Base-by-base conservation (phyloP, 495 filamentous ascomycete genomes). In the Xylaria acuta region DNA sequence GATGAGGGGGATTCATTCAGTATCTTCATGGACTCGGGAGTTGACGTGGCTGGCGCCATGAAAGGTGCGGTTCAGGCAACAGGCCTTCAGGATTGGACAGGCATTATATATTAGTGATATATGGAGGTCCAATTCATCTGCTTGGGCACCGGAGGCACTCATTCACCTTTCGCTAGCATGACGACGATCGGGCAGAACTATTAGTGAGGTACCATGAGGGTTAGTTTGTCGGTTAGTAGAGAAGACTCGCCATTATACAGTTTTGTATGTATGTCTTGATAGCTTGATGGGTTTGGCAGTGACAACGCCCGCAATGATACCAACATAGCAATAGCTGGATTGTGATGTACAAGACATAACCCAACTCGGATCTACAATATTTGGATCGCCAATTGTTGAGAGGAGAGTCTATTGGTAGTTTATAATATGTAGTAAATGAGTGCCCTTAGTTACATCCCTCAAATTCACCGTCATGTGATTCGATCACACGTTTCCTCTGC, bases 1-100 rank as follows among this genome's bases (percentile, higher is more conserved):
- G 73, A 76, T 60, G 51, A 30, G 11, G 73, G 53, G 14, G 73
- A 77, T 25, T 43, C 45, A 22, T 77, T 75, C 40, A 73, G 73
- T 43, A 74, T 77, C 68, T 72, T 75, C 71, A 70, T 73, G 63
- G 67, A 73, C 43, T 47, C 73, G 54, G 59, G 62, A 27, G 60
- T 67, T 16, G 70, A 76, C 30, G 72, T 76, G 16, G 70, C 70
- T 1, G n/a, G 70, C 14, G 74, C 72, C 4, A 69, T 76, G 59
- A 76, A 77, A 67, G 74, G 64, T 36, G 76, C 76, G 1, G 49
- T 65, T 14, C 38, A 64, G 53, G 64, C 72, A 1, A 58, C 69
- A 18, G 72, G 72, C 14, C 11, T 58, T 18, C 74, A 78, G 67
- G 72, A 78, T 41, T 76, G 74, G 76, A 64, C 9, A 3, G 62